Evolutionary conservation across 208 protist species (phyloP).

Genomic region (Leishmania arabica): DNA sequence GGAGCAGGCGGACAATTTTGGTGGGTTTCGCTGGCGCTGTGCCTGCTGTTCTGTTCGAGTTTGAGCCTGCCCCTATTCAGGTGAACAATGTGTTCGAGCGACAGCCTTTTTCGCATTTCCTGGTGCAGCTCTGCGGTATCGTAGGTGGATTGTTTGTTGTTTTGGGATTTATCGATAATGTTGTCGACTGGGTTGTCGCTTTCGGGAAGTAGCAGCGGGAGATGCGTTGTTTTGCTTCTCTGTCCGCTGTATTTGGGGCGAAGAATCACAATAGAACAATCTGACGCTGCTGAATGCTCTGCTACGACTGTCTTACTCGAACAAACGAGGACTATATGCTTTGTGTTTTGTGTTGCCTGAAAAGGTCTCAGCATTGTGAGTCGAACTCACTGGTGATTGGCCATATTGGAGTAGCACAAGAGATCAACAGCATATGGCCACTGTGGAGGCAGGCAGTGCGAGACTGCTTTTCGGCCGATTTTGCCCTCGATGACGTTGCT

Average conservation of each 20-base stretch:
- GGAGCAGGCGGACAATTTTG: slow-evolving; percentile 33
- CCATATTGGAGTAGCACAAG: not conserved
- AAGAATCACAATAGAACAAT: not conserved
- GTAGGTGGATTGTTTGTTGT: slow-evolving; percentile 89
- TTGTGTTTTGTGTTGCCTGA: not conserved
- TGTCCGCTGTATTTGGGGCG: not conserved
- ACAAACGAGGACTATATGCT: not conserved
- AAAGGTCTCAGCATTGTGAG: not conserved
- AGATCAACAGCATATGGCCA: not conserved
- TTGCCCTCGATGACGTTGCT: not conserved
- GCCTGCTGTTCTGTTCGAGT: slow-evolving; percentile 54
- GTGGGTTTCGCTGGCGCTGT: slow-evolving; percentile 35
- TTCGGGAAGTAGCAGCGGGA: not conserved
- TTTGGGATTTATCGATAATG: slow-evolving; percentile 66
- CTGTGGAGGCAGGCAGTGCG: not conserved
- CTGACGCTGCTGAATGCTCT: not conserved
- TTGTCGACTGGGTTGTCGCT: slow-evolving; percentile 31
- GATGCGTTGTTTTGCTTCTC: not conserved
- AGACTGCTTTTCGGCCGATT: not conserved
- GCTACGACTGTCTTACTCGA: not conserved
- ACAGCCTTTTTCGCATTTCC: slow-evolving; percentile 64
- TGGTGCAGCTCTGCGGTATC: slow-evolving; percentile 86
- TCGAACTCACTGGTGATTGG: not conserved
- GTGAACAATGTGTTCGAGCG: slow-evolving; percentile 78
- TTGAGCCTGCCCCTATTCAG: slow-evolving; percentile 73